Evolutionary conservation across 371 early-diverging fungal species (phyloP), one percentile per base, ranked within the genome.

Genomic region (Mortierella sp.): DNA sequence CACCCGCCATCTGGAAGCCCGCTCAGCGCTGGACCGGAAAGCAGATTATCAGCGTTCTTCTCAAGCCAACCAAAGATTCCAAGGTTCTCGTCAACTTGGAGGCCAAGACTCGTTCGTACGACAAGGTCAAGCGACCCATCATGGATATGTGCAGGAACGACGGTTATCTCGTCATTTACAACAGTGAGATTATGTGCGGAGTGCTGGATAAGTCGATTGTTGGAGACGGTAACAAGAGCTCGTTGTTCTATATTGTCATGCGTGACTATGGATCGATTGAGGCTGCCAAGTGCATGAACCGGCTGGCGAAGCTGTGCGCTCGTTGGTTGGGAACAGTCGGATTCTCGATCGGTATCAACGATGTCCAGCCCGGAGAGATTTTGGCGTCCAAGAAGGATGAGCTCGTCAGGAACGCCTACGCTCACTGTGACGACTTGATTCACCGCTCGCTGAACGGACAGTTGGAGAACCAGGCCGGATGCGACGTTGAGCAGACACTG

Each of bases 291-390:
- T 92, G 95, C 80, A 99, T 99, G 99, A 98, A 97, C 87, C 89
- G 96, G 69, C 87, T 98, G 66, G 96, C 99, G 22, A 98, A 97
- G 85, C 88, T 99, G 13, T 96, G 96, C 74, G 97, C 98, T 6
- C 88, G 98, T 55, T 99, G 95, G 94, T 87, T 98, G 34, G 94
- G 94, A 89, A 88, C 77, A 66, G 85, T 95, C 71, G 99, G 99
- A 53, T 99, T 99, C 89, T 98, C 98, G 6, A 98, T 99, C 73
- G 99, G 99, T 74, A 96, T 99, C 71, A 95, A 96, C 76, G 99
- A 99, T 91, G 99, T 99, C n/a, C 95, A 93, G 39, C 98, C 99
- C 2, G 96, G 96, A 22, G 89, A 89, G 14, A 88, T 86, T 45
- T 88, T 99, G 66, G 85, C 91, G 11, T 85, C 89, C 39, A 92